Percentiles rank a stretch among this genome's conserved stretches.
These are phyloP conservation scores for Dendrobium nobile DNA, from an alignment of 106 monocot genomes.

Conservation along the genomic window DNA sequence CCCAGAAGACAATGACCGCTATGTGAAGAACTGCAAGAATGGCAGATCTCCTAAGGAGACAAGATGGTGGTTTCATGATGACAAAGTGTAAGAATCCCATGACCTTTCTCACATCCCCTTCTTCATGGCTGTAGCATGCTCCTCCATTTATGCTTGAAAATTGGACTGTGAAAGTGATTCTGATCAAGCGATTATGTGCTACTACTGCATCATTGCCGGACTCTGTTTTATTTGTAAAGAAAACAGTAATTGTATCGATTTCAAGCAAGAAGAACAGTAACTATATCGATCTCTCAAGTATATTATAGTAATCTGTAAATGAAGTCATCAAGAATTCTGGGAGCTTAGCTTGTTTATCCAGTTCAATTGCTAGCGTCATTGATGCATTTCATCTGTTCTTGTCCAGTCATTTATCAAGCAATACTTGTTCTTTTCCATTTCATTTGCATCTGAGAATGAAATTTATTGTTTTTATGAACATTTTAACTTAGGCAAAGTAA, in stretches of 20 bases:
- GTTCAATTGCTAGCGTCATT: too few relatives aligned
- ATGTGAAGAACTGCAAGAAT: conserved; percentile 62
- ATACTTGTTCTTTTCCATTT: too few relatives aligned
- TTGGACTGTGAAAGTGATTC: background rate
- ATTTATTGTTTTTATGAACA: too few relatives aligned
- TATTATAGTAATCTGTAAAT: too few relatives aligned
- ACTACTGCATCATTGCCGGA: background rate
- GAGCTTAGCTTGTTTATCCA: too few relatives aligned
- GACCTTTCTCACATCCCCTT: background rate
- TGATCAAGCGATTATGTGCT: background rate
- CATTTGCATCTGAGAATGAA: too few relatives aligned
- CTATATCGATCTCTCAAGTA: too few relatives aligned
- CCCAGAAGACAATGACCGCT: conserved; percentile 54
- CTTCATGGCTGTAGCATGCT: background rate
- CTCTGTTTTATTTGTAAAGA: conserved; percentile 2
- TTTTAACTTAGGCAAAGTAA: too few relatives aligned
- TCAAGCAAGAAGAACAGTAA: too few relatives aligned
- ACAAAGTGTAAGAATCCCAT: conserved; percentile 29
- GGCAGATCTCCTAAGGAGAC: conserved; percentile 65
- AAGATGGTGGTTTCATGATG: conserved; percentile 73
- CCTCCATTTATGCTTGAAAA: background rate
- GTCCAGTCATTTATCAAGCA: too few relatives aligned
- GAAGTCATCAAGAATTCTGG: too few relatives aligned
- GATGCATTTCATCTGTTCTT: too few relatives aligned
- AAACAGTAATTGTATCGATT: background rate